Evolutionary conservation across 2,329 filamentous ascomycete species (phyloP), one percentile per base, ranked within the genome.

Genomic region (Phaeosphaeriaceae sp.): DNA sequence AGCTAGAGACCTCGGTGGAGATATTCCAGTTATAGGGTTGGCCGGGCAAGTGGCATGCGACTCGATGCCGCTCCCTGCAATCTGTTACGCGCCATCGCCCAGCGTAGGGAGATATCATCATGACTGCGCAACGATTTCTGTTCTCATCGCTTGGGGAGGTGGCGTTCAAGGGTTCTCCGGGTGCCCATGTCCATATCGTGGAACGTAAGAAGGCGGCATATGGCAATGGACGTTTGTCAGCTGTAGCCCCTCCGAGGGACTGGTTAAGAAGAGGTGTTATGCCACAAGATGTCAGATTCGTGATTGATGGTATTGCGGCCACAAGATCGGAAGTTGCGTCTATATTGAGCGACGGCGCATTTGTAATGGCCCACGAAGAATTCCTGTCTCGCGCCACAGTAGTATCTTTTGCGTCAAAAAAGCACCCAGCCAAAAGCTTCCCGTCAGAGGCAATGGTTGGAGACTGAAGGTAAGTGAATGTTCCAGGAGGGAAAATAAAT

Each of bases 151-250:
- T 42, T 4, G 33, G 40, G 5, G 63, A 55, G 3, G 76, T 76
- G 29, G 68, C 70, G 50, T 83, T 83, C 26, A 68, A 61, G 1
- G 86, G 86, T 65, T 88, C 77, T 9, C 77, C 76, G 0, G 75
- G 66, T 1, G 78, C 81, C 84, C 85, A 88, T 16, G 83, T 80
- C 84, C 86, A 88, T 8, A 83, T 74, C 0, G 80, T 74, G 11
- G 76, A 77, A 36, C 78, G 70, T 1, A 79, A 78, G 50, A 81
- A 79, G 40, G 76, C 75, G 50, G 76, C 74, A 63, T 87, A 86
- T 4, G 76, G 75, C 8, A 63, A 53, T 23, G 76, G 64, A 48
- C 81, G 72, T 36, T 68, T 58, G 49, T 80, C 76, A 7, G 84
- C 83, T 8, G 82, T 83, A 16, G 64, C 56, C 48, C 77, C 76